Percentiles rank a stretch among this genome's conserved stretches.
Conservation (phyloP, 148 eudicot genomes). For the Beta vulgaris region DNA sequence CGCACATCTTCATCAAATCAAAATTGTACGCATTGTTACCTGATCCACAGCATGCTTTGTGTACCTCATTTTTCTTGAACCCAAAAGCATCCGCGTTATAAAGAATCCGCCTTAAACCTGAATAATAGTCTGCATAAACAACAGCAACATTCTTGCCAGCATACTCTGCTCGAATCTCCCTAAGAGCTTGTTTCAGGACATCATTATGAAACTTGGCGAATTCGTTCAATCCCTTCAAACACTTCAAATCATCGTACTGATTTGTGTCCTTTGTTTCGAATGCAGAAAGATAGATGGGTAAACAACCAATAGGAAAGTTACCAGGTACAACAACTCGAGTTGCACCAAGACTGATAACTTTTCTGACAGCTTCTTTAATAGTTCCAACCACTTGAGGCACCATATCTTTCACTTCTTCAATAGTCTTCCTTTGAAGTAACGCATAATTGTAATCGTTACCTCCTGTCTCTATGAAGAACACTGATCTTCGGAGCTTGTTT, state of each 20-base stretch:
- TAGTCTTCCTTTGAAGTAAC: slow-evolving; percentile 18
- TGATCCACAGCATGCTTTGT: slow-evolving; percentile 27
- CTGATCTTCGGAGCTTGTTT: slow-evolving; percentile 16
- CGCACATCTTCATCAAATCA: slow-evolving; percentile 12
- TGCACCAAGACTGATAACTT: slow-evolving; percentile 28
- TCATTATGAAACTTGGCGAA: slow-evolving; percentile 16
- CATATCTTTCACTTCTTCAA: slow-evolving; percentile 18
- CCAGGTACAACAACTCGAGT: slow-evolving; percentile 25
- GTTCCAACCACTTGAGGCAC: slow-evolving; percentile 28
- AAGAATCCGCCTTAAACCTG: slow-evolving; percentile 27
- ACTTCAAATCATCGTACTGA: slow-evolving; percentile 21
- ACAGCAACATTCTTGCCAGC: slow-evolving; percentile 8
- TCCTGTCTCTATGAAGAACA: slow-evolving; percentile 36
- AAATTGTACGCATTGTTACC: slow-evolving; percentile 16
- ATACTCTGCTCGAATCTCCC: slow-evolving; percentile 13
- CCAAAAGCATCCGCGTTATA: slow-evolving; percentile 20
- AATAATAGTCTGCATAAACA: slow-evolving; percentile 24
- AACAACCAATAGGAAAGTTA: slow-evolving; percentile 34
- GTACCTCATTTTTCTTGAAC: slow-evolving; percentile 9
- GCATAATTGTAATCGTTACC: slow-evolving; percentile 41
- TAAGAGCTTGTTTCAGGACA: slow-evolving; percentile 14
- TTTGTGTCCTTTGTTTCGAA: background rate
- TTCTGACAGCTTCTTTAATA: slow-evolving; percentile 22
- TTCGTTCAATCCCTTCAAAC: slow-evolving; percentile 17
- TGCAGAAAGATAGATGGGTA: slow-evolving; percentile 15